Base-by-base conservation (phyloP, 148 eudicot species). In the Chenopodium formosanum region DNA sequence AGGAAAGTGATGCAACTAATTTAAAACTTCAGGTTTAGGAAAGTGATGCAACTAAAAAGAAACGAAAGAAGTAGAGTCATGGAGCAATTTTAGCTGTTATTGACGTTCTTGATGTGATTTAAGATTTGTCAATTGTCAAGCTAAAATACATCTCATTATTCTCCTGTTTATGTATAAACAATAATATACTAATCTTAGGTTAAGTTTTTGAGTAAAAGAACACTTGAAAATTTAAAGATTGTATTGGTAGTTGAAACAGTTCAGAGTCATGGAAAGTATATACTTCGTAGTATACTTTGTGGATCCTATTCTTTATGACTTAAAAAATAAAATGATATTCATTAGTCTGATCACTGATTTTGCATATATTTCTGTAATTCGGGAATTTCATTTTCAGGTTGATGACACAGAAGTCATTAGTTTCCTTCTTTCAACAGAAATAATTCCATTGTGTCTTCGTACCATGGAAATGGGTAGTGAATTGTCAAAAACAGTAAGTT, bases 401-500 rank as follows among this genome's bases (percentile, higher is more conserved):
- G 84, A 81, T 80, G 98, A 95, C 86, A 92, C 98, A 44, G 97
- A 93, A 80, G 97, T 92, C 73, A 93, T 95, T 63, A 92, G 92
- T 84, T 95, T 95, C 78, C 97, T 95, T 85, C 97, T 95, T 29
- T 92, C 97, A 68, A 95, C 99, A 16, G 99, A 95, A 83, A 93
- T 95, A 75, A 93, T 95, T 84, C 99, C 99, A 7, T 82, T 95
- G 83, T 95, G 99, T 87, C 89, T 95, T 70, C 97, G 98, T 62
- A 92, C 99, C 29, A 96, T 96, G 99, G 99, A 96, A 87, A 90
- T 96, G 97, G 99, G 99, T 50, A 91, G 98, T 81, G 99, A 96
- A 81, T 79, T 96, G 74, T 96, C 99, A 66, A 96, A 96, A 88
- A 96, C 99, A 70, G 99, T 95, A 81, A 86, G 93, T 86, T 48